Evolutionary conservation across 1,284 basidiomycete species (phyloP).

Genomic region (Waitea zeae): DNA sequence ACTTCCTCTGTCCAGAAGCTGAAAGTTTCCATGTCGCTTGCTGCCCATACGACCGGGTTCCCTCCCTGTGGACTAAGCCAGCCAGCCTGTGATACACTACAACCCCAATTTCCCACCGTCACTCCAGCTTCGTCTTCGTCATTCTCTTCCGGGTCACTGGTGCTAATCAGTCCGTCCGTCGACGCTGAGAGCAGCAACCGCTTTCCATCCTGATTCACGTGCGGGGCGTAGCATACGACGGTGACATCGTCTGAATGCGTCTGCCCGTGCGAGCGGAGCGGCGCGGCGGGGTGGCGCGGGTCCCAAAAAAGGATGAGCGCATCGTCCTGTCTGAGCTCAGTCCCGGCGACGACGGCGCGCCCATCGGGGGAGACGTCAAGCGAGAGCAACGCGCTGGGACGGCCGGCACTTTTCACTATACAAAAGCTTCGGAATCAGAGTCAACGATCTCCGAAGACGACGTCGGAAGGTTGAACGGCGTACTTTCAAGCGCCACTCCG

Average conservation of each 20-base stretch:
- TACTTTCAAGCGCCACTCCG: slow-evolving; percentile 37
- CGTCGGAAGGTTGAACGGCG: slow-evolving; percentile 14
- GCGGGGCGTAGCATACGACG: slow-evolving; percentile 32
- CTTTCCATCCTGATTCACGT: slow-evolving; percentile 5
- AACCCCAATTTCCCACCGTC: slow-evolving; percentile 58
- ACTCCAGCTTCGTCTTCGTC: slow-evolving; percentile 64
- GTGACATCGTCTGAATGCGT: slow-evolving; percentile 73
- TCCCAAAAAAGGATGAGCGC: slow-evolving; percentile 24
- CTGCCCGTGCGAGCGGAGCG: slow-evolving; percentile 31
- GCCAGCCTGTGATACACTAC: slow-evolving; percentile 55
- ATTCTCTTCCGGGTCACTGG: slow-evolving; percentile 43
- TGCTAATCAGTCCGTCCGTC: slow-evolving; percentile 53
- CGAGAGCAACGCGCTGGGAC: slow-evolving; percentile 30
- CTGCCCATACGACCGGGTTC: slow-evolving; percentile 43
- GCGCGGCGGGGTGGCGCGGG: slow-evolving; percentile 30
- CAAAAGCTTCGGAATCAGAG: slow-evolving; percentile 21
- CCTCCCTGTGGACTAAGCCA: slow-evolving; percentile 28
- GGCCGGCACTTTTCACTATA: slow-evolving; percentile 29
- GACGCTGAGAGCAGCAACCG: slow-evolving; percentile 47
- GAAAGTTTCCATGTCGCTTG: slow-evolving; percentile 76
- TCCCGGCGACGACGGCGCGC: slow-evolving; percentile 48
- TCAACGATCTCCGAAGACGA: slow-evolving; percentile 14
- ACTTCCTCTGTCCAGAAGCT: slow-evolving; percentile 61
- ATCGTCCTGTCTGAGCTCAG: slow-evolving; percentile 51
- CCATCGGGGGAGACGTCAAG: slow-evolving; percentile 56